phyloP scores from a whole-genome alignment of 2,329 filamentous ascomycete species.

The Simplicillium sp. region DNA sequence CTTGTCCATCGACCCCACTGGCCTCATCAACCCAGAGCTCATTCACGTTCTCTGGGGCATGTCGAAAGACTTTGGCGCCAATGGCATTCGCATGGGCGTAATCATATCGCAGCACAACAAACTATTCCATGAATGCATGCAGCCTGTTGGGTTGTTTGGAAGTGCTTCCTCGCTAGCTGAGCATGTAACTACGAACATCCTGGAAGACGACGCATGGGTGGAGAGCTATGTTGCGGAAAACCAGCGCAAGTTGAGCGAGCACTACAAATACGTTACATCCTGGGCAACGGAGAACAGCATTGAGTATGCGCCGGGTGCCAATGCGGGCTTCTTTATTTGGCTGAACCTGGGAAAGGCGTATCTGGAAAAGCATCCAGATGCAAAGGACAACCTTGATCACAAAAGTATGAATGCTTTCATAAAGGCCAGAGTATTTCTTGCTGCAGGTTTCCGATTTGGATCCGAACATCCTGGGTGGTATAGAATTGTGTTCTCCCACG shows the following conservation, averaged over 20 bases:
- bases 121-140: slow-evolving; percentile 25
- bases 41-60: slow-evolving; percentile 42
- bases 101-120: slow-evolving; percentile 38
- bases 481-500: slow-evolving; percentile 27
- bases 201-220: slow-evolving; percentile 33
- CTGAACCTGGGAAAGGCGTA: slow-evolving; percentile 31
- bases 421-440: slow-evolving; percentile 22
- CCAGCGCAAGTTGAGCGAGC: slow-evolving; percentile 23
- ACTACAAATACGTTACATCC: slow-evolving; percentile 25
- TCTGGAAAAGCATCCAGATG: slow-evolving; percentile 6
- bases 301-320: slow-evolving; percentile 33
- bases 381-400: slow-evolving; percentile 13
- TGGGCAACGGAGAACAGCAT: slow-evolving; percentile 30
- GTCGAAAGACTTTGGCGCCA: slow-evolving; percentile 46
- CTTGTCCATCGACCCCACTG: slow-evolving; percentile 30
- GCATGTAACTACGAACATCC: slow-evolving; percentile 26
- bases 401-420: slow-evolving; percentile 18
- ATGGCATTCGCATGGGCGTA: slow-evolving; percentile 42
- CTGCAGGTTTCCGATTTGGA: slow-evolving; percentile 25
- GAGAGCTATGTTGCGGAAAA: slow-evolving; percentile 34
- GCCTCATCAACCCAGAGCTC: slow-evolving; percentile 34
- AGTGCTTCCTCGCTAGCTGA: slow-evolving; percentile 35
- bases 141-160: slow-evolving; percentile 27
- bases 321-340: slow-evolving; percentile 48
- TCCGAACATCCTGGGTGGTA: slow-evolving; percentile 28